phyloP scores from a whole-genome alignment of 1,139 yeast species.

The Debaryomyces sp. region DNA sequence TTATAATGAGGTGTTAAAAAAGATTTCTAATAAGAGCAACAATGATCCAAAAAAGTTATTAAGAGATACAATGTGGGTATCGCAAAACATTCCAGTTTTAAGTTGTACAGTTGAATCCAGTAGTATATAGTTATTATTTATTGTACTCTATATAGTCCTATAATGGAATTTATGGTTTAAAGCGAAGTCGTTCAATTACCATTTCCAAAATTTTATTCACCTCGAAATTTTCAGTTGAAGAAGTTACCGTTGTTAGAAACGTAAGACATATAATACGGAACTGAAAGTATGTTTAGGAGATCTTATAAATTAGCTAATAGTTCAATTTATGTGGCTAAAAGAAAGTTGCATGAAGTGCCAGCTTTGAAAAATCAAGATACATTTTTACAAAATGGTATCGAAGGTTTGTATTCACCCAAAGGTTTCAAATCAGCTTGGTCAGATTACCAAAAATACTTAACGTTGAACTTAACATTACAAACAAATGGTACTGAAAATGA shows the following conservation, averaged over 20 bases:
- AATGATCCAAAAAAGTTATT: slow-evolving; percentile 75
- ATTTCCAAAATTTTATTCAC: slow-evolving; percentile 2
- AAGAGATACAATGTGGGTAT: slow-evolving; percentile 85
- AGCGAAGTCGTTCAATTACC: slow-evolving; percentile 4
- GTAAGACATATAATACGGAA: background rate
- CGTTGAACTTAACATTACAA: slow-evolving; percentile 68
- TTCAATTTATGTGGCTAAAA: slow-evolving; percentile 11
- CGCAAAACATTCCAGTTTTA: slow-evolving; percentile 55
- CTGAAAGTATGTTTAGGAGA: slow-evolving; percentile 7
- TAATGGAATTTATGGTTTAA: background rate
- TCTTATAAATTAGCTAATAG: slow-evolving; percentile 5
- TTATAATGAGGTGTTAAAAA: slow-evolving; percentile 57
- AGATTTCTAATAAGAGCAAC: slow-evolving; percentile 36
- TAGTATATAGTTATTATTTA: background rate
- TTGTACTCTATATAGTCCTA: background rate
- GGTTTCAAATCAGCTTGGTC: slow-evolving; percentile 81
- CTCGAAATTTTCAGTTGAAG: slow-evolving; percentile 8
- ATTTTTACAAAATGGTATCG: slow-evolving; percentile 57
- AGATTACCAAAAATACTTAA: slow-evolving; percentile 72
- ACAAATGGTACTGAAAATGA: slow-evolving; percentile 84
- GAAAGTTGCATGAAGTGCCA: slow-evolving; percentile 69
- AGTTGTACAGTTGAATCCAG: slow-evolving; percentile 21
- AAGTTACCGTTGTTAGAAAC: background rate
- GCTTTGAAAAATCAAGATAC: slow-evolving; percentile 44
- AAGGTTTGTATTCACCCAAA: slow-evolving; percentile 67